Percentiles rank a stretch among this genome's conserved stretches.
Evolutionary conservation across 768 basidiomycete genomes (phyloP).

Genomic region (Suillus bovinus): DNA sequence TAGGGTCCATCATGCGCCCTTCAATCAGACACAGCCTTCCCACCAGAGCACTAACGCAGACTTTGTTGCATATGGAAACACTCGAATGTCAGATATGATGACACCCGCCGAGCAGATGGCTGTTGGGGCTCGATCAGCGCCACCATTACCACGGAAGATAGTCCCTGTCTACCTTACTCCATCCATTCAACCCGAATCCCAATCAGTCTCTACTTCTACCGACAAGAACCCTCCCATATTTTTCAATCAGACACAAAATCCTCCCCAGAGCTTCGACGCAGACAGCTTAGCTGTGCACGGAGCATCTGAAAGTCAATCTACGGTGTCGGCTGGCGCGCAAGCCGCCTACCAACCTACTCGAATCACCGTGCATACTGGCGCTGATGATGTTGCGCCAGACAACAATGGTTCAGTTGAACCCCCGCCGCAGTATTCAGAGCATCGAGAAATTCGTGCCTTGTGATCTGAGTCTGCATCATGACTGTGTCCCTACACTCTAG

Average conservation of each 20-base stretch:
- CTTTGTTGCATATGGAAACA: conserved; percentile 19
- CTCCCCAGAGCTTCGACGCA: conserved; percentile 17
- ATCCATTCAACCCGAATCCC: conserved; percentile 8
- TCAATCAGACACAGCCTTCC: conserved; percentile 13
- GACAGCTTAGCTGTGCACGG: conserved; percentile 18
- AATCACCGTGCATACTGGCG: conserved; percentile 69
- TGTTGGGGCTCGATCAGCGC: conserved; percentile 19
- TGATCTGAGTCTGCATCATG: neutral
- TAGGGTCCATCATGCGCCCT: neutral
- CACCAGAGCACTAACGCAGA: conserved; percentile 20
- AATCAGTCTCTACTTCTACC: neutral
- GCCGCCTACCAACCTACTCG: conserved; percentile 52
- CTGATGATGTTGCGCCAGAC: conserved; percentile 51
- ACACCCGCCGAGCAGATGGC: conserved; percentile 27
- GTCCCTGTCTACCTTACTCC: conserved; percentile 17
- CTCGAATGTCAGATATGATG: conserved; percentile 21
- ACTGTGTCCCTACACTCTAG: neutral
- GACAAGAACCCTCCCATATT: neutral
- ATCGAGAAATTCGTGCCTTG: conserved; percentile 30
- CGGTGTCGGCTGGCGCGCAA: conserved; percentile 41
- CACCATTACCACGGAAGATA: conserved; percentile 34
- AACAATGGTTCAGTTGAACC: conserved; percentile 65
- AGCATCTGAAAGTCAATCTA: conserved; percentile 19
- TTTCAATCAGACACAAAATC: conserved; percentile 7
- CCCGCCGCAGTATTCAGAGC: conserved; percentile 69